Percentiles rank a stretch among this genome's conserved stretches.
These are phyloP conservation scores for Pneumocystis jirovecii DNA, from an alignment of 1,139 yeast species.

Conservation along the genomic window DNA sequence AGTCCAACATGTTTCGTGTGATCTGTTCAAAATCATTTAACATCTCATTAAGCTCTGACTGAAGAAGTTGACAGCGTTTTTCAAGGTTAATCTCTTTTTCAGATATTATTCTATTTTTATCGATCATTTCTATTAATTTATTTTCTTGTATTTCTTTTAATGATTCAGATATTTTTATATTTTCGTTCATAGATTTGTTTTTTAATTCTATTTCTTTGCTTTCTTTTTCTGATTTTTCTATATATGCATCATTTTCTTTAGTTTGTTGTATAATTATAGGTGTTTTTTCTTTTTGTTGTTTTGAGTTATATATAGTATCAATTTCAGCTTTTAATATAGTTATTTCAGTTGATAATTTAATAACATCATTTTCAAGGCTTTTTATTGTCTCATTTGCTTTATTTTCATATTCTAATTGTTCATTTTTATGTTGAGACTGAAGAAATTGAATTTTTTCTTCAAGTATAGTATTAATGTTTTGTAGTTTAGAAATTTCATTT, in stretches of 20 bases:
- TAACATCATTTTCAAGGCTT: slow-evolving; percentile 5
- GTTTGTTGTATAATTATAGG: background rate
- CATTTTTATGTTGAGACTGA: background rate
- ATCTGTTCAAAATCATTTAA: slow-evolving; percentile 13
- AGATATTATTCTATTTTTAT: background rate
- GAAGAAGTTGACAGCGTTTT: slow-evolving; percentile 8
- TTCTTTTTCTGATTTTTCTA: background rate
- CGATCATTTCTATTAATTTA: background rate
- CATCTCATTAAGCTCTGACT: slow-evolving; percentile 13
- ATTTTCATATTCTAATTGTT: background rate
- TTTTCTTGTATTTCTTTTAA: background rate
- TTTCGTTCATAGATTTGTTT: background rate
- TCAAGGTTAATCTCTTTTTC: slow-evolving; percentile 2
- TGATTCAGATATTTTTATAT: background rate
- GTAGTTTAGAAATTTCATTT: background rate
- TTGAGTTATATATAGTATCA: slow-evolving; percentile 3
- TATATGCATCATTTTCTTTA: background rate
- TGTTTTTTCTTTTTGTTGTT: slow-evolving; percentile 1
- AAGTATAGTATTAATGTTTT: background rate
- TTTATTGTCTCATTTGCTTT: slow-evolving; percentile 3
- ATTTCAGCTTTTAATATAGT: slow-evolving; percentile 5
- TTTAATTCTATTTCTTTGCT: background rate
- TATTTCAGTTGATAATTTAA: slow-evolving; percentile 1
- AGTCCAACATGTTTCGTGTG: slow-evolving; percentile 10
- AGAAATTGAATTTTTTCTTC: background rate